Evolutionary conservation across 495 filamentous ascomycete genomes (phyloP), one percentile per base, ranked within the genome.

Genomic region (Talaromyces proteolyticus): DNA sequence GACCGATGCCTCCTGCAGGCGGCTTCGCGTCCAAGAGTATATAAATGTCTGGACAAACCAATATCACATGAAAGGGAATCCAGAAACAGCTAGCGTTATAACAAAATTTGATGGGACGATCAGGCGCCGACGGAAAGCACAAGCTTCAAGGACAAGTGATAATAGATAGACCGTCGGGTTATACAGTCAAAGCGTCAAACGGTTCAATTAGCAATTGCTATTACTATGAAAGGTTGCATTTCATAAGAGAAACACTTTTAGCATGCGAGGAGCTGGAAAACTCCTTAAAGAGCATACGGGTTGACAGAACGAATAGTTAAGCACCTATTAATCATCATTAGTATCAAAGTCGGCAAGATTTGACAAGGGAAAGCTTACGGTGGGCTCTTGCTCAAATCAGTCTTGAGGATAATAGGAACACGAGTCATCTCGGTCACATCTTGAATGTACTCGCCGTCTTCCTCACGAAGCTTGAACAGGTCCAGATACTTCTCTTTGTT

Each of bases 351-450:
- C 38, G 20, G 14, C 5, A 3, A 53, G 34, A 21, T 25, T 40
- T 43, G 20, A 37, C 44, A 45, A 43, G 37, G 23, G 52, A 17
- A 42, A 50, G 88, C 92, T 75, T 86, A 97, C 89, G 93, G 93
- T 70, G 93, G 93, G 67, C 93, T 97, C 86, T 97, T 98, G 75
- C 78, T 88, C 58, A 98, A 78, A 70, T 98, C 93, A 26, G 93
- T 98, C 83, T 96, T 98, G 45, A 98, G 70, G 58, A 97, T 95
- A 51, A 98, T 88, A 3, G 93, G 93, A 44, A 98, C 89, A 49
- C 91, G 78, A 29, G 90, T 92, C 89, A 98, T 96, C 77, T 98
- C 93, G 21, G 82, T 89, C 53, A 98, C 91, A 65, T 97, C 93
- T 66, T 98, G 93, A 59, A 98, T 95, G 72, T 94, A 91, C 47